Percentiles rank a stretch among this genome's conserved stretches.
Evolutionary conservation across 306 rosid species (phyloP).

Genomic region (Boehmeria nivea): DNA sequence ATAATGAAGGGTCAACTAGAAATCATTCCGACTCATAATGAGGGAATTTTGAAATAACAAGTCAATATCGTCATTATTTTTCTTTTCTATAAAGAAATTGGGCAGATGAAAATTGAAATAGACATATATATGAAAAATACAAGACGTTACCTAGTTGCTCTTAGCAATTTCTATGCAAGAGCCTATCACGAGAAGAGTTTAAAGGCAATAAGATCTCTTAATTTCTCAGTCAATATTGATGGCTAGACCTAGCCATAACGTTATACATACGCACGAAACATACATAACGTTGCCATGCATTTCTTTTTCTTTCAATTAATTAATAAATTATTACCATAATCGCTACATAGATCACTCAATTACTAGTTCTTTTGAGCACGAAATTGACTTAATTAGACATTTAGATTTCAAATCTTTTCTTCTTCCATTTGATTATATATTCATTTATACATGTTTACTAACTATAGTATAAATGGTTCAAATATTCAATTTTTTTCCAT

Average conservation of each 20-base stretch:
- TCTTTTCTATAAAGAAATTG: background rate
- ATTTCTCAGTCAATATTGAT: conserved; percentile 1
- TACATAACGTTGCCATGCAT: too few species aligned
- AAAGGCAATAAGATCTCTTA: too few species aligned
- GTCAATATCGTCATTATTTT: background rate
- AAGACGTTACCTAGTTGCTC: too few species aligned
- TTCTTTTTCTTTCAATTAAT: too few species aligned
- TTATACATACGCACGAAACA: too few species aligned
- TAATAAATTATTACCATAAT: too few species aligned
- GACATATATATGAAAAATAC: background rate
- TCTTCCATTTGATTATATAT: too few species aligned
- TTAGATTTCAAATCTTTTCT: background rate
- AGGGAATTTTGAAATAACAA: background rate
- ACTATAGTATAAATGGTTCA: background rate
- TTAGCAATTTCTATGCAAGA: too few species aligned
- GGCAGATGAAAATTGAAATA: too few species aligned
- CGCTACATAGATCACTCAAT: too few species aligned
- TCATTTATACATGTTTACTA: too few species aligned
- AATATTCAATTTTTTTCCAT: background rate
- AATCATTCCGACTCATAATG: background rate
- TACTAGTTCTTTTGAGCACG: background rate
- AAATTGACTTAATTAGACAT: background rate
- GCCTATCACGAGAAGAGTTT: too few species aligned
- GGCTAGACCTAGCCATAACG: conserved; percentile 5
- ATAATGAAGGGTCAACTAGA: background rate